Percentiles rank a stretch among this genome's conserved stretches.
Evolutionary conservation across 371 early-diverging fungal species (phyloP).

Genomic region (Syncephalis fuscata): DNA sequence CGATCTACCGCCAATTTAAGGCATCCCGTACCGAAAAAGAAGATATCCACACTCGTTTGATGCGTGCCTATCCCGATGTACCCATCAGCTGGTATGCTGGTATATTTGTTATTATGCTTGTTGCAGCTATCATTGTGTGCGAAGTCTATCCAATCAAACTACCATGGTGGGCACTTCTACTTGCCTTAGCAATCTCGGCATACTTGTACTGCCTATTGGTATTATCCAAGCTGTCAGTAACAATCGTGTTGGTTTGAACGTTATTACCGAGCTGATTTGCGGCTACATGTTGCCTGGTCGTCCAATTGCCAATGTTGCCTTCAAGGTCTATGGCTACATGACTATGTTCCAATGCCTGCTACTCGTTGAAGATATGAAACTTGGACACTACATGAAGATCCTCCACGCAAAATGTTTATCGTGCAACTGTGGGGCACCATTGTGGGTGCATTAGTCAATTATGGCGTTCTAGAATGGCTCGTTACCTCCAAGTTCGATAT

Average conservation of each 20-base stretch:
- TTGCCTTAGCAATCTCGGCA: conserved; percentile 43
- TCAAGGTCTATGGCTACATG: conserved; percentile 31
- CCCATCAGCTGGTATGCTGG: conserved; percentile 1
- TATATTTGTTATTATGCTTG: background rate
- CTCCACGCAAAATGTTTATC: conserved; percentile 29
- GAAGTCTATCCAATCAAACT: no score
- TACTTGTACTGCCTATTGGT: conserved; percentile 65
- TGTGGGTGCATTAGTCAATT: conserved; percentile 13
- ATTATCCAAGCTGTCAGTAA: conserved; percentile 55
- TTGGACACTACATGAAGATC: conserved; percentile 46
- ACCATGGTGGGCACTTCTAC: conserved; percentile 47
- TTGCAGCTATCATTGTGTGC: no score
- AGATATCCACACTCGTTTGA: conserved; percentile 26
- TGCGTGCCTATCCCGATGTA: background rate
- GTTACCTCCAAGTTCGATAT: conserved; percentile 12
- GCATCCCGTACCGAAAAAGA: conserved; percentile 26
- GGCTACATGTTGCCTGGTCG: conserved; percentile 40
- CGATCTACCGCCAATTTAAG: conserved; percentile 17
- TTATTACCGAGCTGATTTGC: conserved; percentile 49
- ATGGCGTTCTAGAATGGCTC: conserved; percentile 20
- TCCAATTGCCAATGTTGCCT: conserved; percentile 22
- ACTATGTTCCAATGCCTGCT: conserved; percentile 31
- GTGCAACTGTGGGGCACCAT: conserved; percentile 30
- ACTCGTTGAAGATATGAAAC: conserved; percentile 24
- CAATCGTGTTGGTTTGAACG: conserved; percentile 48